Base-by-base conservation (phyloP, 2,329 filamentous ascomycete species). In the Pyrenochaeta sp. region DNA sequence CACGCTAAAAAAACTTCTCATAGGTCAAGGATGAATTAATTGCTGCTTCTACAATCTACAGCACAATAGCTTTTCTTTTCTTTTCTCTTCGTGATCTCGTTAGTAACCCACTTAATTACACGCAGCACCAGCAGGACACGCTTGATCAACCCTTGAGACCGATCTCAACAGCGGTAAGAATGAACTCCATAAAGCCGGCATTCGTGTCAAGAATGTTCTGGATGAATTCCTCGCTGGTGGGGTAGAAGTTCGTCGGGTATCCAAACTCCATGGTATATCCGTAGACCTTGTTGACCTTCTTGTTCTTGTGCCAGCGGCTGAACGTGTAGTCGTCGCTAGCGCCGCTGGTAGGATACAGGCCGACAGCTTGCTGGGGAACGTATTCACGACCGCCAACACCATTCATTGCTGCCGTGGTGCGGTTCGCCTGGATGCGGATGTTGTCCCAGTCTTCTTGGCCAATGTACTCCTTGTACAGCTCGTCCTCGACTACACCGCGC, bases 401-500 rank as follows among this genome's bases (percentile, higher is more conserved):
- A 20, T 53, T 56, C 68, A 73, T 72, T 17, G 67, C 68, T 10
- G 57, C 59, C 1, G 64, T 64, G 7, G 65, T 72, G 9, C 53
- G 56, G 24, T 65, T 65, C 3, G 68, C 68, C 11, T 65, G 63
- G 3, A 55, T 40, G 8, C 55, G 58, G 29, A 71, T 62, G 41
- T 68, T 68, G 48, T 61, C 51, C 51, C 60, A 62, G 39, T 73
- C 70, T 6, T 59, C 44, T 10, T 66, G 47, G 17, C 58, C 58
- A 20, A 73, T 72, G 48, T 67, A 74, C 53, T 74, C 72, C 23
- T 58, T 58, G 58, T 74, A 74, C 79, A 73, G 86, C 82, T 80
- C 66, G 24, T 76, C 69, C 15, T 72, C 67, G 2, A 76, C 63
- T 8, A 78, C 56, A 17, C 81, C 81, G 6, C 81, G 77, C 29